Base-by-base conservation (phyloP, 1,139 yeast genomes). In the Sugiyamaella sp. region DNA sequence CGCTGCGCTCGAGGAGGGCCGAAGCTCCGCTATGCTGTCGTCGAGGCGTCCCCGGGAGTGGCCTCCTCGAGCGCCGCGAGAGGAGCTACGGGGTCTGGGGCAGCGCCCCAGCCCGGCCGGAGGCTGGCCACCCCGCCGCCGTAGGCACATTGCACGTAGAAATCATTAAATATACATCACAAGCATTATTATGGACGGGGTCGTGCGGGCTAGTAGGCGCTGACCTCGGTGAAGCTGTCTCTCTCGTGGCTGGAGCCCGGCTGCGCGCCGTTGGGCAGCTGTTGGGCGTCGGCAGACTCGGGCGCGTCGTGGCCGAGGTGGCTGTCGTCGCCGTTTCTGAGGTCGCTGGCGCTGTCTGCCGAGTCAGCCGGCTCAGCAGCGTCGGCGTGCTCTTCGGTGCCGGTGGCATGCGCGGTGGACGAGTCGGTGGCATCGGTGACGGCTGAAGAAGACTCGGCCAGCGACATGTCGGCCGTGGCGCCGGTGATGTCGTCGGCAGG, bases 181-280 rank as follows among this genome's bases (percentile, higher is more conserved):
- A 43, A 12, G 29, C 46, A 19, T 43, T 17, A 43, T 24, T 10
- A 43, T 19, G 20, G 27, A 27, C 12, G 21, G 20, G 3, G 8
- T 14, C n/a, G 35, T 12, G 25, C 24, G 17, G 17, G 3, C 16
- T 57, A 65, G 46, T 65, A 65, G 21, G 68, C 68, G 49, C 68
- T 65, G 39, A 65, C 68, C 47, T 65, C 68, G 4, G 68, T 58
- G 42, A 61, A 62, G 51, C 66, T 63, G 51, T 65, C 67, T 14
- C 67, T 40, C 29, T 21, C 29, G 27, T 20, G 27, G 5, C 8
- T 19, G 22, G 45, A 16, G 19, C 16, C 29, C 12, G 25, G 10
- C 29, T 20, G 27, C 4, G 6, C 20, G 20, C 20, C 45, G 14
- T 19, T 24, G 19, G 32, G 20, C n/a, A 19, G 41, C 21, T 40